These are phyloP conservation scores for Alternaria triticimaculans DNA, from an alignment of 2,329 filamentous ascomycete genomes.

Conservation along the genomic window DNA sequence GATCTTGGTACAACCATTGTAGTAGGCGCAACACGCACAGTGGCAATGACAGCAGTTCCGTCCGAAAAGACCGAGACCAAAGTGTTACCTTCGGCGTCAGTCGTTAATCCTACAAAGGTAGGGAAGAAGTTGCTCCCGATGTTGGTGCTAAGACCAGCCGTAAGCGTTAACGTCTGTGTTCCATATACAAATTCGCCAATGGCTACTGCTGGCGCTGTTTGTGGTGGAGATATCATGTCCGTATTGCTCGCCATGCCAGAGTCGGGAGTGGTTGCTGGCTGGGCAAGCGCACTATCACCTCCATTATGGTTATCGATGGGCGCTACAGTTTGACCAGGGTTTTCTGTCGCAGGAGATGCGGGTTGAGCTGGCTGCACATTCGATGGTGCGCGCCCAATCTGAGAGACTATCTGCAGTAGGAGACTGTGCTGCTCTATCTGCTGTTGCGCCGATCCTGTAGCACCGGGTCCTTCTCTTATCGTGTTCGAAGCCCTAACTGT, in stretches of 20 bases:
- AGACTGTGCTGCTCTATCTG: slow-evolving; percentile 17
- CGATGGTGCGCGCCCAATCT: slow-evolving; percentile 15
- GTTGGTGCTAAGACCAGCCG: slow-evolving; percentile 36
- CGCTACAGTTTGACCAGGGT: neutral
- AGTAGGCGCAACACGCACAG: slow-evolving; percentile 25
- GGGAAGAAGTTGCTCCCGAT: slow-evolving; percentile 20
- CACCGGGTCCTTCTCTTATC: neutral
- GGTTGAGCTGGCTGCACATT: slow-evolving; percentile 10
- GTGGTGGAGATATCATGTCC: neutral
- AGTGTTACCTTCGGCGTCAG: slow-evolving; percentile 31
- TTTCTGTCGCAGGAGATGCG: neutral
- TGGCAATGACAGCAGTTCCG: slow-evolving; percentile 35
- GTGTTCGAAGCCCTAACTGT: neutral
- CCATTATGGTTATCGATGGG: neutral
- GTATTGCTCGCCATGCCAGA: neutral
- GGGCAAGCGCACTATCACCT: neutral
- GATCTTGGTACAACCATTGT: slow-evolving; percentile 27
- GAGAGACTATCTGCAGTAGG: slow-evolving; percentile 24
- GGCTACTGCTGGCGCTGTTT: slow-evolving; percentile 4
- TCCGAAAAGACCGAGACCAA: slow-evolving; percentile 36
- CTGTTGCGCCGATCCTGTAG: neutral
- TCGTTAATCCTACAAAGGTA: slow-evolving; percentile 33
- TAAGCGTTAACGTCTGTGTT: slow-evolving; percentile 28
- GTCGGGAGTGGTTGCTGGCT: neutral
- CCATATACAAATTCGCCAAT: slow-evolving; percentile 24